A percentile compares a stretch with the other conserved stretches of the same genome.
Evolutionary conservation across 768 basidiomycete genomes (phyloP).

Genomic region (Mycena floridula): DNA sequence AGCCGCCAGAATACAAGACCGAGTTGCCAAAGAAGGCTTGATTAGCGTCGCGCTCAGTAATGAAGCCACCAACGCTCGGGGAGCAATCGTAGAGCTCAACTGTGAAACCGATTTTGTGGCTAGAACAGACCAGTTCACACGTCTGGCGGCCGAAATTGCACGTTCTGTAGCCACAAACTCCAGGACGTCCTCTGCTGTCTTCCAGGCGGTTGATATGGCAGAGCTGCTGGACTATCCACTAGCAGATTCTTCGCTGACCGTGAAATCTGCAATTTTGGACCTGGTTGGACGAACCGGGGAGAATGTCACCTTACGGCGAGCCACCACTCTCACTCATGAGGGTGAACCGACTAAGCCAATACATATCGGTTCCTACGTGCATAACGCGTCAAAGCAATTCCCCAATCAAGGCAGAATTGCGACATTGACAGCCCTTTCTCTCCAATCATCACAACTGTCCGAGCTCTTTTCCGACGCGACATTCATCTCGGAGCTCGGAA

Average conservation of each 20-base stretch:
- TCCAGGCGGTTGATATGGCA: constrained; percentile 48
- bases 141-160: constrained; percentile 73
- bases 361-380: constrained; percentile 53
- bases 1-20: constrained; percentile 76
- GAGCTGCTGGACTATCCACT: constrained; percentile 34
- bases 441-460: constrained; percentile 43
- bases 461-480: constrained; percentile 35
- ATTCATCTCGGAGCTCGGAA: constrained; percentile 52
- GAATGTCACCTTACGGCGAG: constrained; percentile 67
- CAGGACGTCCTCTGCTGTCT: constrained; percentile 37
- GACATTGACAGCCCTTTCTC: constrained; percentile 46
- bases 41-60: constrained; percentile 74
- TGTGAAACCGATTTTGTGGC: constrained; percentile 98
- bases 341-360: constrained; percentile 30
- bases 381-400: constrained; percentile 42
- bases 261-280: constrained; percentile 59
- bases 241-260: constrained; percentile 35
- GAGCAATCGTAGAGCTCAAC: constrained; percentile 86
- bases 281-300: constrained; percentile 75
- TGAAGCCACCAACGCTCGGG: constrained; percentile 46
- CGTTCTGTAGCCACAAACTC: constrained; percentile 75
- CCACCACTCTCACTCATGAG: constrained; percentile 23
- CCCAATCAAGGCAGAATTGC: constrained; percentile 54
- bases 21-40: constrained; percentile 72
- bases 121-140: constrained; percentile 74